Evolutionary conservation across 2,329 filamentous ascomycete genomes (phyloP), one percentile per base, ranked within the genome.

Genomic region (Trematosphaeria pertusa): DNA sequence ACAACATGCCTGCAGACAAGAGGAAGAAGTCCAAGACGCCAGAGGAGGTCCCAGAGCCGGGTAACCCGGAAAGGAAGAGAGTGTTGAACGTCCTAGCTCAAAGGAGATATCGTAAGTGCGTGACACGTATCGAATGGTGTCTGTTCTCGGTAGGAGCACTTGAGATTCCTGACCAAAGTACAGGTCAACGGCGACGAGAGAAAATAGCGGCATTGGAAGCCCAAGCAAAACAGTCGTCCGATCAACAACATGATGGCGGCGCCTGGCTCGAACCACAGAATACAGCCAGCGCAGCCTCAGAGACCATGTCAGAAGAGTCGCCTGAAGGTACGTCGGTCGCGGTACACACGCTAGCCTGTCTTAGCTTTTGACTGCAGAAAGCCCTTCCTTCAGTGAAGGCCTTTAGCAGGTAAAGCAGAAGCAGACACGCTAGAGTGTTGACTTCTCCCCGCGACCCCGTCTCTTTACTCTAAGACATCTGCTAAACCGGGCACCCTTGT

Each of bases 61-160:
- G 65, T 4, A 50, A 67, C 47, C 65, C 65, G 3, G 65, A 69
- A 34, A 51, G 65, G 24, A 66, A 67, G 48, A 52, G 65, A 32
- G 56, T 66, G 33, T 46, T 69, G 3, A 69, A 67, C 46, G 61
- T 69, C 0, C 38, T 69, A 5, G 65, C 64, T 4, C 65, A 69
- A 37, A 56, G 65, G 30, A 53, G 65, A 57, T 69, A 69, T 39
- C 59, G 63, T 67, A 50, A 26, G 63, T 48, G 0, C 6, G 18
- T 10, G 8, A 28, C 17, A 24, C 8, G 17, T 17, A 14, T 19
- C 2, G 28, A n/a, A n/a, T n/a, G n/a, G n/a, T n/a, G n/a, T n/a
- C n/a, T n/a, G n/a, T n/a, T n/a, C n/a, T n/a, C n/a, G n/a, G n/a
- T n/a, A n/a, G n/a, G n/a, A n/a, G n/a, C n/a, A n/a, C n/a, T n/a